These are phyloP conservation scores for Iberis pinnata DNA, from an alignment of 345 rosid species.

Conservation along the genomic window DNA sequence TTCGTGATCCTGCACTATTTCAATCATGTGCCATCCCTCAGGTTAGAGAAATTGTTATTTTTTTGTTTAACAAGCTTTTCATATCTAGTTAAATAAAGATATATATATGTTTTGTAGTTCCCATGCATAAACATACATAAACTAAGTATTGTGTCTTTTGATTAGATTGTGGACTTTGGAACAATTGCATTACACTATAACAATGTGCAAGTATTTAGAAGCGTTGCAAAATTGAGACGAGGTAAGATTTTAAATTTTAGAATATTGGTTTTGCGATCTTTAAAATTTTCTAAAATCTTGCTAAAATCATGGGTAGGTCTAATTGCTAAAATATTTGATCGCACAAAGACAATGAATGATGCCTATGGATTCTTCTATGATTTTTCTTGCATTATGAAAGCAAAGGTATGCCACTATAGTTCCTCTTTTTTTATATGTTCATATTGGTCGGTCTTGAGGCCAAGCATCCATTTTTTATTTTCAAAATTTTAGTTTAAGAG, in stretches of 20 bases:
- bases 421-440: background rate
- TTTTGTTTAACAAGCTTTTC: background rate
- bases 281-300: background rate
- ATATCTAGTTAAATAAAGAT: background rate
- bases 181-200: constrained; percentile 77
- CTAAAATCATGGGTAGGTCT: no score
- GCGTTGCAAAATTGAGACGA: constrained; percentile 78
- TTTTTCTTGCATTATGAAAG: constrained; percentile 51
- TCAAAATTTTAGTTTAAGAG: no score
- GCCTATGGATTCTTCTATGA: constrained; percentile 74
- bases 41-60: constrained; percentile 21
- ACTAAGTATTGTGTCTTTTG: no score
- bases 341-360: constrained; percentile 67
- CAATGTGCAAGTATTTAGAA: constrained; percentile 82
- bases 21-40: constrained; percentile 84
- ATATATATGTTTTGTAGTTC: no score
- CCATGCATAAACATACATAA: no score
- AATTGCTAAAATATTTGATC: constrained; percentile 66
- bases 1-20: constrained; percentile 56
- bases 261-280: background rate
- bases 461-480: background rate
- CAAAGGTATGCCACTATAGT: constrained; percentile 55
- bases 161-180: constrained; percentile 81
- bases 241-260: constrained; percentile 38
- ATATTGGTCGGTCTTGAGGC: background rate